Base-by-base conservation (phyloP, 441 rosid genomes). In the Pelargonium citronellum region DNA sequence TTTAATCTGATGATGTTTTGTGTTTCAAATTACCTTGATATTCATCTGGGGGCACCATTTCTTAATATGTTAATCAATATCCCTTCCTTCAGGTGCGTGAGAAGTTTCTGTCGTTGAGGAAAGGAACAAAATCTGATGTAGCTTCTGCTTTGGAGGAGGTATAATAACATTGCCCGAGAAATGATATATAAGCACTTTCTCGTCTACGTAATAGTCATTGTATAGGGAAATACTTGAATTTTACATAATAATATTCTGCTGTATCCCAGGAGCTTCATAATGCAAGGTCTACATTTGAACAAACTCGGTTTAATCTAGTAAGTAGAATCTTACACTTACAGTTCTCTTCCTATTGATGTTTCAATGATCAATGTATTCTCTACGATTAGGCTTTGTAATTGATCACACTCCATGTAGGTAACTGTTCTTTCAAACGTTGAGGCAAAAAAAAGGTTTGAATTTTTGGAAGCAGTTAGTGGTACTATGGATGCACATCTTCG, bases 401-500 rank as follows among this genome's bases (percentile, higher is more conserved):
- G 66, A 57, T 73, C 47, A 49, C 64, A 75, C 61, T 44, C 41
- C 76, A 37, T 73, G 67, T 71, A 95, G 99, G 86, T 95, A 77
- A 91, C 97, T 69, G 86, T 98, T 62, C 84, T 93, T 80, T 91
- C 99, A 34, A 90, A 83, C 85, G 96, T 96, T 57, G 99, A 96
- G 85, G 96, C 97, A 27, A 93, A 96, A 73, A 96, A 89, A 77
- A 93, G 96, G 83, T 96, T 90, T 83, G 98, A 96, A 79, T 96
- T 96, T 79, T 80, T 93, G 74, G 98, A 96, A 86, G 96, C 98
- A 75, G 95, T 93, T 73, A 93, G 98, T 63, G 97, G 97, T 65
- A 96, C 98, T 1, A 96, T 96, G 99, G 97, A 96, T 83, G 99
- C 99, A 5, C 99, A 93, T 86, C 97, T 90, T 79, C 91, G 96